Evolutionary conservation across 2,329 filamentous ascomycete genomes (phyloP).

Genomic region (Aspergillus arachidicola): DNA sequence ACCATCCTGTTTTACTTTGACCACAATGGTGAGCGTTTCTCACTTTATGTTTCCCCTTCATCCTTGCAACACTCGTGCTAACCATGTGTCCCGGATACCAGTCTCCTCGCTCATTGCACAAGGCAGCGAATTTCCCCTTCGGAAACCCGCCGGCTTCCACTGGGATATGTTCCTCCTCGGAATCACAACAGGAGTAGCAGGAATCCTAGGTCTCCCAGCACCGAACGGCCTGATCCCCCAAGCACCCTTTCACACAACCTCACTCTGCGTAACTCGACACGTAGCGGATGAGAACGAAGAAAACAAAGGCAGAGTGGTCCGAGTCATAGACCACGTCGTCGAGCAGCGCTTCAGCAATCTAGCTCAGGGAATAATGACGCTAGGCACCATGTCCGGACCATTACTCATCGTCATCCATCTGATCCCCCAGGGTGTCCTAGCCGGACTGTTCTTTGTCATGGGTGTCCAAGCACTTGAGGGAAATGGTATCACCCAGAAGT

Average conservation of each 20-base stretch:
- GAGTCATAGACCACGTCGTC: conserved; percentile 63
- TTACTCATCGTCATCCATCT: conserved; percentile 73
- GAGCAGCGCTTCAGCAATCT: conserved; percentile 81
- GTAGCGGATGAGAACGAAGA: conserved; percentile 60
- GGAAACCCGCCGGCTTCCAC: conserved; percentile 81
- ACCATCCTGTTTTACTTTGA: conserved; percentile 90
- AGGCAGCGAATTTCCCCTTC: conserved; percentile 78
- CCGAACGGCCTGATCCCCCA: conserved; percentile 84
- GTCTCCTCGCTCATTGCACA: conserved; percentile 82
- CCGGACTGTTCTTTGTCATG: conserved; percentile 84
- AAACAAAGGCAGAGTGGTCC: conserved; percentile 60
- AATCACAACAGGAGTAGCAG: conserved; percentile 73
- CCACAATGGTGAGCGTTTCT: conserved; percentile 67
- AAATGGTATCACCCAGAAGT: conserved; percentile 76
- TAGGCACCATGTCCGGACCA: conserved; percentile 77
- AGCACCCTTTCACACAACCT: conserved; percentile 78
- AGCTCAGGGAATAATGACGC: conserved; percentile 73
- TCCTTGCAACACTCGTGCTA: not conserved
- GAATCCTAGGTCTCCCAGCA: conserved; percentile 75
- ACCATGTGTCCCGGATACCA: conserved; percentile 31
- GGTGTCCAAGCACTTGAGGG: conserved; percentile 74
- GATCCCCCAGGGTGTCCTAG: conserved; percentile 77
- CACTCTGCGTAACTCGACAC: conserved; percentile 69
- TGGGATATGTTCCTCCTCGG: conserved; percentile 84
- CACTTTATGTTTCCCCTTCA: not conserved